Evolutionary conservation across 2,329 filamentous ascomycete genomes (phyloP).

Genomic region (Fusarium protoensiforme): DNA sequence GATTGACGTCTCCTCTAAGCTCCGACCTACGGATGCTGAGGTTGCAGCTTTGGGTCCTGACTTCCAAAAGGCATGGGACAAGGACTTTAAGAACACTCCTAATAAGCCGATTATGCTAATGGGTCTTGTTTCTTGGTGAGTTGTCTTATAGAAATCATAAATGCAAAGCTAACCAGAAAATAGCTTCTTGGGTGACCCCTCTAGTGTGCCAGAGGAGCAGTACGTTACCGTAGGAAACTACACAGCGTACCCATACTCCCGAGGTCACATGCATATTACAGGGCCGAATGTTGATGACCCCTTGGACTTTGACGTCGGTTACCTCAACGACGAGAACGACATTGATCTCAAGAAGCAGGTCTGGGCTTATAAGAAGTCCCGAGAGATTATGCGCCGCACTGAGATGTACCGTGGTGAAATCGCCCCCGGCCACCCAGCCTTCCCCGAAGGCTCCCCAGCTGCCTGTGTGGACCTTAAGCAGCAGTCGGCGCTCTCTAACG

Average conservation of each 20-base stretch:
- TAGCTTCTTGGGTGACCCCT: slow-evolving; percentile 56
- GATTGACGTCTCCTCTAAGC: slow-evolving; percentile 65
- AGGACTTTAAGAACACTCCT: slow-evolving; percentile 57
- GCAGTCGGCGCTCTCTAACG: slow-evolving; percentile 39
- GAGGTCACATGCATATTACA: slow-evolving; percentile 71
- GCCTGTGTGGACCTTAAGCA: slow-evolving; percentile 59
- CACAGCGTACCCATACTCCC: slow-evolving; percentile 59
- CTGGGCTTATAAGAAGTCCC: slow-evolving; percentile 73
- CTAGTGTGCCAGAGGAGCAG: slow-evolving; percentile 52
- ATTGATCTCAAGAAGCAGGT: slow-evolving; percentile 69
- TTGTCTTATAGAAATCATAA: background rate
- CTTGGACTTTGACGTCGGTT: slow-evolving; percentile 68
- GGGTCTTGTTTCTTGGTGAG: slow-evolving; percentile 44
- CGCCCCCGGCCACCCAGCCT: slow-evolving; percentile 56
- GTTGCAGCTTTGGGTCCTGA: slow-evolving; percentile 63
- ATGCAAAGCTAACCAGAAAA: background rate
- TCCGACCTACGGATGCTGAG: slow-evolving; percentile 65
- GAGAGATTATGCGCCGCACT: slow-evolving; percentile 70
- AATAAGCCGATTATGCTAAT: slow-evolving; percentile 62
- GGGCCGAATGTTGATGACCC: slow-evolving; percentile 53
- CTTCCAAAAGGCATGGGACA: slow-evolving; percentile 65
- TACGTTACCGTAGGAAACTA: slow-evolving; percentile 66
- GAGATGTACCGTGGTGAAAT: slow-evolving; percentile 63
- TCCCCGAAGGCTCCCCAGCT: slow-evolving; percentile 54
- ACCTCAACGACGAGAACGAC: slow-evolving; percentile 65